phyloP scores from a whole-genome alignment of 1,284 basidiomycete species.

The Sanghuangporus baumii region DNA sequence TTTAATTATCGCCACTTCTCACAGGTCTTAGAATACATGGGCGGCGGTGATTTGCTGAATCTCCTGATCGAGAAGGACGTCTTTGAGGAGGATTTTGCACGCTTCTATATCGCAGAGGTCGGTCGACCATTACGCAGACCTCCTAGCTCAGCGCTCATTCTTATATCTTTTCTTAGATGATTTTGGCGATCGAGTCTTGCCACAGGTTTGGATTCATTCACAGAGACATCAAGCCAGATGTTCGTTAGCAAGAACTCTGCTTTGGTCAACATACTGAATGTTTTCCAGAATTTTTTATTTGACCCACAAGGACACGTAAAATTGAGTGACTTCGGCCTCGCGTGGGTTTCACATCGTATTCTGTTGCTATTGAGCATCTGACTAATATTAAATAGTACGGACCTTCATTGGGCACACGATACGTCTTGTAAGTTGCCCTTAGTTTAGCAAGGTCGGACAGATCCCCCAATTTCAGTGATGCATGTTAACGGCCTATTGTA shows the following conservation, averaged over 20 bases:
- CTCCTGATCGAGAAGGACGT: conserved; percentile 91
- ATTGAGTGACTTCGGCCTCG: conserved; percentile 93
- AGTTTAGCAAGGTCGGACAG: conserved; percentile 10
- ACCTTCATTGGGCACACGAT: conserved; percentile 90
- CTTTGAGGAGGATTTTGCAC: conserved; percentile 90
- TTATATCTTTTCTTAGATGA: conserved; percentile 56
- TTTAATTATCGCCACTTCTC: conserved; percentile 34
- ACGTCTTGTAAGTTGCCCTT: conserved; percentile 60
- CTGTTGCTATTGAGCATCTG: conserved; percentile 26
- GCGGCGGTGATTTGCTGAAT: conserved; percentile 93
- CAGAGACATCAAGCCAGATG: conserved; percentile 94
- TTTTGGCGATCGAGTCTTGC: conserved; percentile 91
- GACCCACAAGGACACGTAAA: conserved; percentile 90
- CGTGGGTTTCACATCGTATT: conserved; percentile 47
- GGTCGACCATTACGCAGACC: conserved; percentile 14
- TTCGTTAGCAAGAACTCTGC: conserved; percentile 33
- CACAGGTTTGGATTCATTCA: conserved; percentile 96
- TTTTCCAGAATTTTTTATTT: conserved; percentile 86
- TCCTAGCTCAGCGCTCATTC: neutral
- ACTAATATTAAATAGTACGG: conserved; percentile 45
- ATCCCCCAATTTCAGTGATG: neutral
- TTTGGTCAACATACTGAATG: conserved; percentile 18
- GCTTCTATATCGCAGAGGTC: conserved; percentile 94
- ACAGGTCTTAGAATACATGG: conserved; percentile 90
- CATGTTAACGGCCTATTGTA: neutral